Conservation (phyloP, 352 stramenopile species). For the Phytopythium litorale region DNA sequence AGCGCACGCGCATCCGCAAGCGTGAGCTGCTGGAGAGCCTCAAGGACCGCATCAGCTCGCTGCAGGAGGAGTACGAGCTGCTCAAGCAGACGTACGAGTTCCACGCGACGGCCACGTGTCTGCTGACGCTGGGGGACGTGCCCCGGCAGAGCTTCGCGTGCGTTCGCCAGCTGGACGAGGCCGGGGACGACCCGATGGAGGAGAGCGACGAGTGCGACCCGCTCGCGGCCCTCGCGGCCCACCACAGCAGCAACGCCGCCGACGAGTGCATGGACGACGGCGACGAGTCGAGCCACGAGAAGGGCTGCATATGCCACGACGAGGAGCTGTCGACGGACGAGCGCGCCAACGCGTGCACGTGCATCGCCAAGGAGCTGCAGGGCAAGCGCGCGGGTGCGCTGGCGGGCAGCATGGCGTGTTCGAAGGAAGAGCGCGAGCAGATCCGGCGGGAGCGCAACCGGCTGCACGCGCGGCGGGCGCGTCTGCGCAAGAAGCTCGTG, state of each 20-base stretch:
- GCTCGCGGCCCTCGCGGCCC: constrained; percentile 4
- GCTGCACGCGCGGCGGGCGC: constrained; percentile 64
- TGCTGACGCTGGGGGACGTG: constrained; percentile 46
- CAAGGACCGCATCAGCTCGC: constrained; percentile 59
- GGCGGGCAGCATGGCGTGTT: constrained; percentile 39
- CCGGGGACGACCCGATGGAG: constrained; percentile 34
- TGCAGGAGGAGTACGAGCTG: constrained; percentile 57
- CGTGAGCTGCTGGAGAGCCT: constrained; percentile 70
- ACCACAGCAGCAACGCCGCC: constrained; percentile 19
- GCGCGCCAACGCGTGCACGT: constrained; percentile 17
- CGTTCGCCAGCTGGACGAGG: constrained; percentile 48
- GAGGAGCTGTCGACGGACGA: constrained; percentile 23
- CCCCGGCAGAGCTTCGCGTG: constrained; percentile 27
- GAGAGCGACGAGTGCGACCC: constrained; percentile 27
- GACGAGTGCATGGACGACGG: constrained; percentile 35
- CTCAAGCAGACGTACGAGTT: constrained; percentile 78
- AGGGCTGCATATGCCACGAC: constrained; percentile 32
- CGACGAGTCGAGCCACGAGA: constrained; percentile 36
- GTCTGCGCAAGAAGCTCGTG: constrained; percentile 77
- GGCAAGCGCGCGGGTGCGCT: constrained; percentile 15
- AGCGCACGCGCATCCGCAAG: constrained; percentile 74
- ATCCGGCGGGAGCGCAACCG: constrained; percentile 72
- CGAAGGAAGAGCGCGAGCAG: constrained; percentile 69
- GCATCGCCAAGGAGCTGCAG: constrained; percentile 17
- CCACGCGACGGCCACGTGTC: constrained; percentile 61